Base-by-base conservation (phyloP, 345 rosid species). In the Brassica cretica region DNA sequence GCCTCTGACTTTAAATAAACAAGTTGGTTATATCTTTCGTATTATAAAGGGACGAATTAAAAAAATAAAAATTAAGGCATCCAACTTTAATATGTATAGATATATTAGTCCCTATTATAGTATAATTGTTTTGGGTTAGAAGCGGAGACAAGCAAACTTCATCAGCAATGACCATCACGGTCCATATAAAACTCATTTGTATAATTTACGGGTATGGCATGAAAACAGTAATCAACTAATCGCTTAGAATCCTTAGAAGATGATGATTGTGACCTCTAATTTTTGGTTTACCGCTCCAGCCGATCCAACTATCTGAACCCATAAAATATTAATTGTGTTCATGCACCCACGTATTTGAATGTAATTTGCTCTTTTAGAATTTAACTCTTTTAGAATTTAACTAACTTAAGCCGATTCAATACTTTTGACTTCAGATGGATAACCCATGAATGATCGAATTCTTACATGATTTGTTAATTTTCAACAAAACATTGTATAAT, bases 81-180 rank as follows among this genome's bases (percentile, higher is more conserved):
- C 33, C 56, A 39, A 60, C 69, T 72, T 65, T 37, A 18, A 41
- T 8, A 24, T n/a, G 33, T 21, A 14, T 29, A 18, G 3, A 72
- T 44, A 27, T 19, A 69, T 44, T 46, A 68, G n/a, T 66, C 77
- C 27, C 49, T 24, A 46, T 11, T 65, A 14, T 33, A 35, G 9
- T 64, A 71, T 11, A 32, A 62, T 25, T 62, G 49, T 25, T 60
- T 74, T 63, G 60, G 71, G 78, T 74, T 68, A 74, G 79, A 67
- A 78, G 82, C 33, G 58, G 66, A 62, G 70, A 73, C 78, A 73
- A 79, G 74, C 62, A 21, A 78, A 73, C 82, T 44, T 51, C 64
- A 78, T 37, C 70, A 78, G 70, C 65, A 66, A 60, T 72, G 70
- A 61, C n/a, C 9, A 41, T 67, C 51, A 59, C 10, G 44, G 2